Percentiles rank a stretch among this genome's conserved stretches.
These are phyloP conservation scores for Colletotrichum sp. DNA, from an alignment of 2,329 filamentous ascomycete genomes.

Conservation along the genomic window DNA sequence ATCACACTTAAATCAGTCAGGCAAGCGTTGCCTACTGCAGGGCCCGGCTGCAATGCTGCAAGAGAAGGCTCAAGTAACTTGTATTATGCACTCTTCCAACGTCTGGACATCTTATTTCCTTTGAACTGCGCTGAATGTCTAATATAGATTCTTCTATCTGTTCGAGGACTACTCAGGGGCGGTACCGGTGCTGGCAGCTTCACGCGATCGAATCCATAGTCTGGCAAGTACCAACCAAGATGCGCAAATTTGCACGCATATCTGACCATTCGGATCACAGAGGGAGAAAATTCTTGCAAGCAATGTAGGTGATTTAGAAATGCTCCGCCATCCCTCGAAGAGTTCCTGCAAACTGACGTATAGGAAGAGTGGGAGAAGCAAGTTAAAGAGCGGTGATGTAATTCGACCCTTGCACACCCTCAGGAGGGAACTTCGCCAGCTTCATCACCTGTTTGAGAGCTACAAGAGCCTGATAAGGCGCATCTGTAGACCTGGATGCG, in stretches of 20 bases:
- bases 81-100: background rate
- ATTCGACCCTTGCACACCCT: constrained; percentile 62
- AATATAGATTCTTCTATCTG: constrained; percentile 64
- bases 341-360: background rate
- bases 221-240: constrained; percentile 42
- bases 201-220: constrained; percentile 49
- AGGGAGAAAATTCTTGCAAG: constrained; percentile 37
- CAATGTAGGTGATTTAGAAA: constrained; percentile 29
- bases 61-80: constrained; percentile 14
- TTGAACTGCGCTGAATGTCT: constrained; percentile 28
- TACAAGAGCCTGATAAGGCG: constrained; percentile 65
- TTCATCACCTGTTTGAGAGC: constrained; percentile 63
- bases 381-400: constrained; percentile 53
- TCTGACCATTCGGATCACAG: constrained; percentile 22
- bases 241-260: background rate
- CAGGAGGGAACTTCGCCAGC: constrained; percentile 62
- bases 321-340: background rate
- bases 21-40: constrained; percentile 26
- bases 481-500: constrained; percentile 52
- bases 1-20: constrained; percentile 46
- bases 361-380: constrained; percentile 18
- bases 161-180: constrained; percentile 70
- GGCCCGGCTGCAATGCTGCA: background rate
- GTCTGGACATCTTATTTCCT: background rate
- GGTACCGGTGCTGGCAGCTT: constrained; percentile 55